Conservation (phyloP, 2,329 filamentous ascomycete species). For the Monilinia vaccinii-corymbosi region DNA sequence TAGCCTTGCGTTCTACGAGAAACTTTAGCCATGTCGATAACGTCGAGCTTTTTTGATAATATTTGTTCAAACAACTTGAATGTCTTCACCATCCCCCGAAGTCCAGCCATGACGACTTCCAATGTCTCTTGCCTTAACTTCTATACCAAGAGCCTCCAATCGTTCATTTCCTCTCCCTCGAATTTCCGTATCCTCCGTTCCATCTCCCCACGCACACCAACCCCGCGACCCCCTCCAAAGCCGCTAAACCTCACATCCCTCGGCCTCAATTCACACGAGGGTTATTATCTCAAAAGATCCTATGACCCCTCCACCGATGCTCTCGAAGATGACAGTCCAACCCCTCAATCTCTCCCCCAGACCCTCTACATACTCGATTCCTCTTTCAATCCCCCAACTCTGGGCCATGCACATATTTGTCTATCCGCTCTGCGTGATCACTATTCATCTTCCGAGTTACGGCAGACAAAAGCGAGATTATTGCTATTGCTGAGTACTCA, state of each 20-base stretch:
- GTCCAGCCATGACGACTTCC: not conserved
- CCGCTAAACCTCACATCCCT: not conserved
- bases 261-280: not conserved
- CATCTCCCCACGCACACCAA: slow-evolving; percentile 8
- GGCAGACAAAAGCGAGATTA: slow-evolving; percentile 31
- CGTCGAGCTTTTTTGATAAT: not conserved
- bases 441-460: slow-evolving; percentile 17
- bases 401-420: slow-evolving; percentile 50
- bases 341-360: slow-evolving; percentile 15
- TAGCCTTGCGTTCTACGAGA: not conserved
- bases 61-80: not conserved
- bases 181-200: slow-evolving; percentile 25
- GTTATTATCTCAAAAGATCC: not conserved
- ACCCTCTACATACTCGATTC: slow-evolving; percentile 53
- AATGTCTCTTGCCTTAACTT: not conserved
- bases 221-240: slow-evolving; percentile 34
- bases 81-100: not conserved
- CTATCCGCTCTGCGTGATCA: slow-evolving; percentile 33
- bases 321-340: not conserved
- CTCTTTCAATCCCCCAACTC: slow-evolving; percentile 60
- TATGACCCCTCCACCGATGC: not conserved
- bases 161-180: slow-evolving; percentile 22
- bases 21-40: not conserved
- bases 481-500: slow-evolving; percentile 52
- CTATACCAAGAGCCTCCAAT: slow-evolving; percentile 19